Percentiles rank a stretch among this genome's conserved stretches.
These are phyloP conservation scores for Blastocystis sp. DNA, from an alignment of 352 stramenopile species.

Conservation along the genomic window DNA sequence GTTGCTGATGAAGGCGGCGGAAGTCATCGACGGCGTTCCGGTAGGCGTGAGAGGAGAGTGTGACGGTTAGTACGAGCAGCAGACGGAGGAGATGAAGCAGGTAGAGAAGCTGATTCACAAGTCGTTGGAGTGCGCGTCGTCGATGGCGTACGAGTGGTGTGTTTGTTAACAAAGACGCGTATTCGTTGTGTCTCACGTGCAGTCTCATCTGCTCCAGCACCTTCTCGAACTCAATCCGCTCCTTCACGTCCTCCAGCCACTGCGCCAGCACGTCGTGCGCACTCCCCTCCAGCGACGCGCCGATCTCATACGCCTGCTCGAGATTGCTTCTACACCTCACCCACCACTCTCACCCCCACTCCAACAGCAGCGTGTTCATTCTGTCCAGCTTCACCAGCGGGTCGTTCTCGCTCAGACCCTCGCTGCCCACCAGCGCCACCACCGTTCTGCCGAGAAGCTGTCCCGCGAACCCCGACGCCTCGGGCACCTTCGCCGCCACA, in stretches of 20 bases:
- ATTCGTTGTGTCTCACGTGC: constrained; percentile 17
- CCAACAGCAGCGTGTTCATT: background rate
- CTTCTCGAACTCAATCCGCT: constrained; percentile 24
- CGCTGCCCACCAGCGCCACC: constrained; percentile 20
- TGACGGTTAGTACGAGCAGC: background rate
- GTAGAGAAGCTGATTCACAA: background rate
- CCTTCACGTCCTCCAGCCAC: background rate
- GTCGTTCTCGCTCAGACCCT: constrained; percentile 29
- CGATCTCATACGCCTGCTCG: background rate
- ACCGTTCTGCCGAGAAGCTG: constrained; percentile 38
- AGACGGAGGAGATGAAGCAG: background rate
- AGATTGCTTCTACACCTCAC: constrained; percentile 46
- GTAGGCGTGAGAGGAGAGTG: background rate
- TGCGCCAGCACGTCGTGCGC: background rate
- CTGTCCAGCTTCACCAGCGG: constrained; percentile 49
- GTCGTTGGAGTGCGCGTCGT: background rate
- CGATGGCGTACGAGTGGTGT: background rate
- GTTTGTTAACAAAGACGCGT: constrained; percentile 4
- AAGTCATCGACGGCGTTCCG: background rate
- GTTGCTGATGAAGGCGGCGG: background rate
- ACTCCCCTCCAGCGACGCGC: background rate
- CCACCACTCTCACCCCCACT: background rate
- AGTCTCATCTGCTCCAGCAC: constrained; percentile 28
- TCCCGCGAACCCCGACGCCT: constrained; percentile 30
- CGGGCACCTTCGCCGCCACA: constrained; percentile 36